Base-by-base conservation (phyloP, 1,139 yeast species). In the Kodamaea sp. region DNA sequence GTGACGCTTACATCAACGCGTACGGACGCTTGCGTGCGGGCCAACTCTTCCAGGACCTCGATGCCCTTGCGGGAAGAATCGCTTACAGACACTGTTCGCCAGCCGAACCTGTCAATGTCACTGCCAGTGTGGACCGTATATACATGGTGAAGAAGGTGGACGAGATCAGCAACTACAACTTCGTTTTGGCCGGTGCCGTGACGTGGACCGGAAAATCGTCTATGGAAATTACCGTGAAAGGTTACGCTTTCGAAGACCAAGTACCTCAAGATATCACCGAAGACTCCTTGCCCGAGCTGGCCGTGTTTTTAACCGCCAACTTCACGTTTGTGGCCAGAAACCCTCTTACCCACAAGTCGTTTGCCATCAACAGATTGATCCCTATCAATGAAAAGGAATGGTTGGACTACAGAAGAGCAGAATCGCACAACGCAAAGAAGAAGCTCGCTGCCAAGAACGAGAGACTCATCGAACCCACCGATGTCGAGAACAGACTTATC, bases 251-350 rank as follows among this genome's bases (percentile, higher is more conserved):
- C 42, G 80, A 77, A 35, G 76, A 71, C 23, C 61, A 65, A 3
- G 42, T 76, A 5, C 73, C 79, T 1, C 60, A 61, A 5, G 56
- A 60, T 7, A 56, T 66, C 35, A 67, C 68, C 28, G 70, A 76
- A 36, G 78, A 76, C 39, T 73, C 76, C 23, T 60, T 71, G 37
- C 70, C 73, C 10, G 55, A 53, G 11, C 67, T 63, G n/a, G 66
- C 68, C 35, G 66, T 70, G 20, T 84, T 89, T 58, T 64, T 89
- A 49, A 80, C 89, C 22, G 96, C 97, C 10, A 86, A 86, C 54
- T 90, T 90, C 69, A 90, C 97, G 0, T 89, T 90, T 64, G 97
- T 89, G 24, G 97, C 97, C 12, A 76, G 97, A 57, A 86, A 90
- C 57, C 97, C 97, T 9, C 76, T 78, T 34, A 88, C 96, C 15